phyloP scores from a whole-genome alignment of 2,329 filamentous ascomycete genomes.

The Tolypocladium amazonense region DNA sequence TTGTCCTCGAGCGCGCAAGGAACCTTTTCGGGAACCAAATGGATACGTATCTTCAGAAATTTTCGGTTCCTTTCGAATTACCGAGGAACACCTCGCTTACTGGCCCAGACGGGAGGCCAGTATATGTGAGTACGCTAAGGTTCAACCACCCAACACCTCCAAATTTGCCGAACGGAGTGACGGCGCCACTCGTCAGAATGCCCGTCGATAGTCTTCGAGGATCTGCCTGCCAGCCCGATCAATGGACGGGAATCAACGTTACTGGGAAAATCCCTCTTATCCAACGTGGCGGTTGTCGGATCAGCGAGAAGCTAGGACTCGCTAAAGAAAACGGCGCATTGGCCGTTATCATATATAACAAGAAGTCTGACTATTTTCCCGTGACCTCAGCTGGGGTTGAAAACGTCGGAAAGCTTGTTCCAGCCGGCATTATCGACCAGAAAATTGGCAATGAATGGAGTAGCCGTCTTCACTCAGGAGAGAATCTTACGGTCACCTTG shows the following conservation, averaged over 20 bases:
- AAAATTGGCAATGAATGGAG: constrained; percentile 23
- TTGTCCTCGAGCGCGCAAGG: constrained; percentile 35
- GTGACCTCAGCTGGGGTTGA: constrained; percentile 38
- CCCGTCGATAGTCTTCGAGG: constrained; percentile 24
- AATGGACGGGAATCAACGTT: constrained; percentile 30
- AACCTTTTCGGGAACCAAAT: constrained; percentile 28
- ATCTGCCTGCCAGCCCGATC: constrained; percentile 26
- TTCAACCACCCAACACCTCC: constrained; percentile 36
- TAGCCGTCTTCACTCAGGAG: constrained; percentile 15
- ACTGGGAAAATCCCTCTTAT: constrained; percentile 31
- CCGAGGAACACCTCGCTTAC: constrained; percentile 30
- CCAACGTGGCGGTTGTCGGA: constrained; percentile 30
- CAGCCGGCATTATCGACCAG: constrained; percentile 21
- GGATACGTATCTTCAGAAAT: constrained; percentile 33
- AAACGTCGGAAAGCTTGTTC: constrained; percentile 19
- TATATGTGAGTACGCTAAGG: constrained; percentile 30
- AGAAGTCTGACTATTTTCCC: constrained; percentile 30
- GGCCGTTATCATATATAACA: constrained; percentile 50
- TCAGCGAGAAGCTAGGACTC: constrained; percentile 29
- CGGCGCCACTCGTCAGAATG: constrained; percentile 20
- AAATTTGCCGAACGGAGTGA: constrained; percentile 22
- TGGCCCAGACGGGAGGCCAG: constrained; percentile 33
- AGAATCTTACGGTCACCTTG: constrained; percentile 18
- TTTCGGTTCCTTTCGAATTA: constrained; percentile 34
- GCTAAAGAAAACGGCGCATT: constrained; percentile 28